These are phyloP conservation scores for Tuber indicum DNA, from an alignment of 495 filamentous ascomycete genomes.

Conservation along the genomic window DNA sequence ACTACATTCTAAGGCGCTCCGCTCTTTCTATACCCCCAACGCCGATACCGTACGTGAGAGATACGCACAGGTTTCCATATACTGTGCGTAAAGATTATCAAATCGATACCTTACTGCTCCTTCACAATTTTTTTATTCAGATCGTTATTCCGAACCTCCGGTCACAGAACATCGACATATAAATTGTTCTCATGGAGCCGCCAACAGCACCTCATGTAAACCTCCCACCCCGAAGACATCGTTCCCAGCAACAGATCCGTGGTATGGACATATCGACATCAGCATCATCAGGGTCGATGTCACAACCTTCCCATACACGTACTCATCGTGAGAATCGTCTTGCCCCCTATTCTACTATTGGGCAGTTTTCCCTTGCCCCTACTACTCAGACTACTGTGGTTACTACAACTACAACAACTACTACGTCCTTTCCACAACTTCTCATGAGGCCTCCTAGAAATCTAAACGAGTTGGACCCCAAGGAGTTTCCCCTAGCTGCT, in stretches of 20 bases:
- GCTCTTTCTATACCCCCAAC: neutral
- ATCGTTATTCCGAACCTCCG: neutral
- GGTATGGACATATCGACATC: constrained; percentile 31
- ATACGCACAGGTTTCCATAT: neutral
- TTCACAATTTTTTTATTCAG: neutral
- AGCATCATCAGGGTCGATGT: constrained; percentile 18
- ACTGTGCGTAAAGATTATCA: neutral
- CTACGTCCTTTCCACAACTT: constrained; percentile 77
- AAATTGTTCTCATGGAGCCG: constrained; percentile 23
- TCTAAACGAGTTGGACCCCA: constrained; percentile 68
- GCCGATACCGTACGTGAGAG: neutral
- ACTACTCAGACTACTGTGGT: constrained; percentile 71
- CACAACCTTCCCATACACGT: constrained; percentile 10
- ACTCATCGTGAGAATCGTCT: constrained; percentile 32
- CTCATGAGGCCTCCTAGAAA: constrained; percentile 68
- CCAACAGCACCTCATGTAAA: constrained; percentile 38
- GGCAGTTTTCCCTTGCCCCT: constrained; percentile 63
- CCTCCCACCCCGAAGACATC: constrained; percentile 25
- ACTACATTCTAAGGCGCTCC: neutral
- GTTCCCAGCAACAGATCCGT: constrained; percentile 30
- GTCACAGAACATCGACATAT: neutral
- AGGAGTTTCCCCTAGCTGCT: constrained; percentile 80
- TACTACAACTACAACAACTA: constrained; percentile 92
- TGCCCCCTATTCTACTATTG: constrained; percentile 46
- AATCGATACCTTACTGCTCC: neutral